phyloP scores from a whole-genome alignment of 129 eudicot species.

The Tagetes erecta region DNA sequence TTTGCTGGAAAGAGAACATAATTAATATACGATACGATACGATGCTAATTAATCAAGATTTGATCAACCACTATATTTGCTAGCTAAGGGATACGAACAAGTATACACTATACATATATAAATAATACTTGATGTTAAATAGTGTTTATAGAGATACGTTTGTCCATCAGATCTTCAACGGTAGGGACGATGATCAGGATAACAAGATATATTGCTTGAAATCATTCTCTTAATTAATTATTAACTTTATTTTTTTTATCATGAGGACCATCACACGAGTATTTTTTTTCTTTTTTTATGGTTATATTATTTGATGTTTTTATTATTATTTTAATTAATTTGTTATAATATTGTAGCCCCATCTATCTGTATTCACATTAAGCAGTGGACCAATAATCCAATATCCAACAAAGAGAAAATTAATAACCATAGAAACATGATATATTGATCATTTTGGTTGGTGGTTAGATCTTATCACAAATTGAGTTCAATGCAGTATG shows the following conservation, averaged over 20 bases:
- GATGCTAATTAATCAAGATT: constrained; percentile 33
- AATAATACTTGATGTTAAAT: neutral
- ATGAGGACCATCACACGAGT: neutral
- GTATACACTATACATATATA: constrained; percentile 18
- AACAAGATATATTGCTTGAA: neutral
- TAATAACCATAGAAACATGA: neutral
- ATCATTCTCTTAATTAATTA: neutral
- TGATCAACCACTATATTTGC: constrained; percentile 27
- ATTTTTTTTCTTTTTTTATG: neutral
- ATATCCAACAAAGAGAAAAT: neutral
- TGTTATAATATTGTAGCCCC: constrained; percentile 16
- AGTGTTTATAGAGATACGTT: constrained; percentile 22
- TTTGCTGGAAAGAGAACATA: constrained; percentile 56
- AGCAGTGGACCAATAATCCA: constrained; percentile 21
- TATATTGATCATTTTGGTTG: neutral
- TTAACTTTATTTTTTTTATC: neutral
- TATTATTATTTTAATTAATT: neutral
- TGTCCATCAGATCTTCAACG: constrained; percentile 28
- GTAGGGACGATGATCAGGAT: constrained; percentile 24
- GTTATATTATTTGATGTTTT: neutral
- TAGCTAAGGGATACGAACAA: neutral
- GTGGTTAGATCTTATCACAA: neutral
- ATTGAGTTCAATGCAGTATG: neutral
- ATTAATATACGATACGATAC: neutral
- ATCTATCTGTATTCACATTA: constrained; percentile 35